Evolutionary conservation across 2,329 filamentous ascomycete genomes (phyloP).

Genomic region (Stagonosporopsis vannaccii): DNA sequence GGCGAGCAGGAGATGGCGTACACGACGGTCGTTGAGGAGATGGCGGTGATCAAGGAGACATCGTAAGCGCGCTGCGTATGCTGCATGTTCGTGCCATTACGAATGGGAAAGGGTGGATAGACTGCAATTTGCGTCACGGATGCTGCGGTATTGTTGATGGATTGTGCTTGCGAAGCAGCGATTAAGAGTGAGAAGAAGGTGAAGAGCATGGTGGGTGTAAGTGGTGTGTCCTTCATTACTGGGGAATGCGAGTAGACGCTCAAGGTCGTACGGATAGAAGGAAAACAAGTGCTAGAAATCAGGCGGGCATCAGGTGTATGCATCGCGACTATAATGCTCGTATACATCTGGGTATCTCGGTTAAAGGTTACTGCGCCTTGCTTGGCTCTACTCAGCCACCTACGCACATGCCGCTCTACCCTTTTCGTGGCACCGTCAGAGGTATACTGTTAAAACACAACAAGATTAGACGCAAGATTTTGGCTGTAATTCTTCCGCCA

Average conservation of each 20-base stretch:
- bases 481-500: background rate
- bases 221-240: background rate
- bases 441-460: background rate
- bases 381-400: constrained; percentile 12
- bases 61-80: constrained; percentile 20
- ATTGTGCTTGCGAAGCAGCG: constrained; percentile 5
- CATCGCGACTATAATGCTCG: background rate
- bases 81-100: constrained; percentile 14
- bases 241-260: background rate
- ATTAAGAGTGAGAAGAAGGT: background rate
- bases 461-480: background rate
- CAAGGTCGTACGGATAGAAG: background rate
- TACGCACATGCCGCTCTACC: constrained; percentile 6
- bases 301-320: background rate
- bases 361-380: constrained; percentile 9
- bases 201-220: constrained; percentile 4
- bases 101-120: constrained; percentile 21
- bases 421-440: background rate
- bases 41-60: constrained; percentile 17
- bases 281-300: background rate
- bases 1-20: constrained; percentile 17
- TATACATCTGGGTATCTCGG: background rate
- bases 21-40: constrained; percentile 15
- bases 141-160: background rate
- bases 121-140: constrained; percentile 8